Conservation (phyloP, 352 stramenopile species). For the Thraustochytrium aureum region DNA sequence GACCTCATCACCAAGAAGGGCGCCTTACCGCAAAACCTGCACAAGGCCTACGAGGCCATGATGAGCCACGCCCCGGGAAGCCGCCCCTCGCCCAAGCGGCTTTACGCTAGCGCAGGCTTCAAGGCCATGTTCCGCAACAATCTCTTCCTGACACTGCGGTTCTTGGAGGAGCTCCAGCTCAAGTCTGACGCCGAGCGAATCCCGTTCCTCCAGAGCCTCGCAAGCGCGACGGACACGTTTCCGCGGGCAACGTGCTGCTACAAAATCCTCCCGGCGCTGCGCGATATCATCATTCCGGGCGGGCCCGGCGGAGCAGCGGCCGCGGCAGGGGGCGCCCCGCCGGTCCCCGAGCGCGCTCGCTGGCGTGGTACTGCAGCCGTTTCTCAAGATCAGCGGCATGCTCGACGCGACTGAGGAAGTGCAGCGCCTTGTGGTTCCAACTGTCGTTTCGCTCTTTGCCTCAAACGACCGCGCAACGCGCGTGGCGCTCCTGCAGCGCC, state of each 20-base stretch:
- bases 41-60: constrained; percentile 65
- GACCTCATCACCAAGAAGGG: constrained; percentile 52
- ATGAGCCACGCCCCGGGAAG: constrained; percentile 64
- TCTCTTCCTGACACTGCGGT: constrained; percentile 80
- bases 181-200: constrained; percentile 91
- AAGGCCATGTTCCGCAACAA: constrained; percentile 74
- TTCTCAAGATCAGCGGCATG: constrained; percentile 76
- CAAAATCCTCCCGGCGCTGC: constrained; percentile 77
- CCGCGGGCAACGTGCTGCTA: constrained; percentile 72
- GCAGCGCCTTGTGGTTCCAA: constrained; percentile 69
- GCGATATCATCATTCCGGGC: constrained; percentile 69
- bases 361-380: constrained; percentile 77
- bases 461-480: constrained; percentile 84
- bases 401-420: constrained; percentile 58
- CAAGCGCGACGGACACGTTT: constrained; percentile 67
- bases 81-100: constrained; percentile 75
- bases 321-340: constrained; percentile 65
- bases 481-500: constrained; percentile 84
- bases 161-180: constrained; percentile 86
- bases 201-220: constrained; percentile 88
- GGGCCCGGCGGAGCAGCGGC: not conserved
- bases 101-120: constrained; percentile 84
- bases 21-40: constrained; percentile 62
- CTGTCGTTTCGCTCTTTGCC: constrained; percentile 80
- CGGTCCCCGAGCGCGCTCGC: constrained; percentile 76